phyloP scores from a whole-genome alignment of 306 rosid genomes.

The Aeschynomene evenia region DNA sequence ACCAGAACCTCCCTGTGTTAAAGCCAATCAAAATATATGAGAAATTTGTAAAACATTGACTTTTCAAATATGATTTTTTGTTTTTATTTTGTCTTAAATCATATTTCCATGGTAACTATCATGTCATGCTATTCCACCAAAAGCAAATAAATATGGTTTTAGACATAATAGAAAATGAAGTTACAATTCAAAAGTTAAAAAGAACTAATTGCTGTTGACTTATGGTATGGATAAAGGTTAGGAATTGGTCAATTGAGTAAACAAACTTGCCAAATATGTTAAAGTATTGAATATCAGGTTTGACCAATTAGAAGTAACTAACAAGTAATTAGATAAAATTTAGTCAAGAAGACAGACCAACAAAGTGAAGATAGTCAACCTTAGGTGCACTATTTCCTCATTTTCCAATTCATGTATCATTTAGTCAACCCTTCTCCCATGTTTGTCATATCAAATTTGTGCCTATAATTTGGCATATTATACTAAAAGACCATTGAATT shows the following conservation, averaged over 20 bases:
- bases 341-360: constrained; percentile 14
- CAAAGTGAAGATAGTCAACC: constrained; percentile 10
- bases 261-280: neutral
- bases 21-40: constrained; percentile 20
- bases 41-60: neutral
- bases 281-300: neutral
- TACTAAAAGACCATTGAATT: neutral
- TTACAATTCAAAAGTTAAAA: neutral
- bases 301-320: neutral
- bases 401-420: neutral
- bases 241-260: constrained; percentile 9
- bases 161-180: neutral
- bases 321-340: neutral
- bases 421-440: constrained; percentile 1
- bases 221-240: constrained; percentile 11
- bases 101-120: neutral
- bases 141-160: neutral
- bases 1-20: constrained; percentile 69
- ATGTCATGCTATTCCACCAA: neutral
- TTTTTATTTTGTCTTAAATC: neutral
- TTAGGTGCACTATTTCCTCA: constrained; percentile 13
- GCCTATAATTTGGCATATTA: constrained; percentile 21
- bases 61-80: neutral
- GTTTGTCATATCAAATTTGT: neutral
- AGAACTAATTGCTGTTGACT: neutral